Evolutionary conservation across 768 basidiomycete species (phyloP), one percentile per base, ranked within the genome.

Genomic region (Lactarius deliciosus): DNA sequence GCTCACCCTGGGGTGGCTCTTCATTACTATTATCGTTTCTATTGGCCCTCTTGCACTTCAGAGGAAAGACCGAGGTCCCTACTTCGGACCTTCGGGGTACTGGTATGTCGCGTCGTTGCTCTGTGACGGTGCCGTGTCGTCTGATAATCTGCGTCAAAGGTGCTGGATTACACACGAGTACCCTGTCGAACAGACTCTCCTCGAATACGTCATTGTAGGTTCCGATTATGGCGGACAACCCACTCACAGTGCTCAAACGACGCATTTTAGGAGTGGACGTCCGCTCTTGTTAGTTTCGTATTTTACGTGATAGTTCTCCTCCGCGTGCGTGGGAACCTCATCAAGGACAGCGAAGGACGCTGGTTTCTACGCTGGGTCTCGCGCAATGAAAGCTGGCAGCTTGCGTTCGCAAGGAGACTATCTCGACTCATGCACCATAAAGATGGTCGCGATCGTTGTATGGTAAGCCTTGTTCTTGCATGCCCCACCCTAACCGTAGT

Each of bases 161-260:
- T 81, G 82, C 64, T 82, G 81, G 80, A 81, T 83, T 38, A 80
- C 81, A 9, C 63, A 72, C 3, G 68, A 72, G 16, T 83, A 83
- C 68, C 77, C 79, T 2, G 34, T 60, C 18, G 77, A 77, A 56
- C 80, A 79, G 54, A 73, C 76, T 13, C 75, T 75, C 58, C 70
- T 81, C 22, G 82, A 82, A 70, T 83, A 82, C 69, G 76, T 81
- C 70, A 76, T 81, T 32, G 82, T 82, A 57, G 61, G 78, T 74
- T 5, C 6, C 11, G n/a, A 9, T 9, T n/a, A 8, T 28, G 10
- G 9, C 25, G 22, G 5, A n/a, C 15, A 2, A 41, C n/a, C n/a
- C 25, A 18, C 36, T 60, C 50, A 25, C 25, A 2, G 1, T 57
- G 20, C 57, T 20, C 47, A 34, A 32, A 22, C 6, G 9, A 41